These are phyloP conservation scores for Tetraselmis chui DNA, from an alignment of 139 green algal species.

Conservation along the genomic window DNA sequence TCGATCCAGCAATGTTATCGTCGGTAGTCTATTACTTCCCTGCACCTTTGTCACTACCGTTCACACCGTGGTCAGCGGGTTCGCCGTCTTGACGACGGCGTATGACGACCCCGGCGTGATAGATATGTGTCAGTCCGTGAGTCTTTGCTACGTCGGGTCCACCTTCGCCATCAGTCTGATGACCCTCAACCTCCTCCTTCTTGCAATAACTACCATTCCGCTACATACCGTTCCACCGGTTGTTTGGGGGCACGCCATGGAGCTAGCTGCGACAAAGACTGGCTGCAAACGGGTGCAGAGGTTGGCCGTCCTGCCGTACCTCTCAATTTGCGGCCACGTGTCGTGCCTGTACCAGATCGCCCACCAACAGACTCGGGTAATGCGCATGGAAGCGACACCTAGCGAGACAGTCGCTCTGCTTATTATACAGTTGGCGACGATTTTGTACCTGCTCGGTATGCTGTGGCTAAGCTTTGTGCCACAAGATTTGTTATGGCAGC, in stretches of 20 bases:
- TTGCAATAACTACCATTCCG: not conserved
- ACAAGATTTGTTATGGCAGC: too few relatives aligned
- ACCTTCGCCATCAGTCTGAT: not conserved
- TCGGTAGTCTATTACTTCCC: not conserved
- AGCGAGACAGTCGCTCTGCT: too few relatives aligned
- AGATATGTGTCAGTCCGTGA: too few relatives aligned
- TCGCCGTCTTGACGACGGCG: too few relatives aligned
- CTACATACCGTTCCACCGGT: not conserved
- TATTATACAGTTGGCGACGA: too few relatives aligned
- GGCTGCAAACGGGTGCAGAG: too few relatives aligned
- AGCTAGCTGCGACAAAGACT: not conserved
- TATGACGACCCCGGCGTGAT: too few relatives aligned
- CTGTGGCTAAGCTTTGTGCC: too few relatives aligned
- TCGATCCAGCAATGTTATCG: not conserved
- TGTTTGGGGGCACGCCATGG: not conserved
- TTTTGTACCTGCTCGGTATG: too few relatives aligned
- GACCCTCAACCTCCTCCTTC: not conserved
- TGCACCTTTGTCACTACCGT: not conserved
- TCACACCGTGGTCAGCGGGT: too few relatives aligned
- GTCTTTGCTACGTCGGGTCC: too few relatives aligned
- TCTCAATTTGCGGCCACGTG: not conserved
- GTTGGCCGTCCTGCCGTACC: not conserved
- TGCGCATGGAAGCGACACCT: too few relatives aligned
- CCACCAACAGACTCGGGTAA: not conserved
- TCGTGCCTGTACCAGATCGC: not conserved